Evolutionary conservation across 345 rosid genomes (phyloP), one percentile per base, ranked within the genome.

Genomic region (Linum tenue): DNA sequence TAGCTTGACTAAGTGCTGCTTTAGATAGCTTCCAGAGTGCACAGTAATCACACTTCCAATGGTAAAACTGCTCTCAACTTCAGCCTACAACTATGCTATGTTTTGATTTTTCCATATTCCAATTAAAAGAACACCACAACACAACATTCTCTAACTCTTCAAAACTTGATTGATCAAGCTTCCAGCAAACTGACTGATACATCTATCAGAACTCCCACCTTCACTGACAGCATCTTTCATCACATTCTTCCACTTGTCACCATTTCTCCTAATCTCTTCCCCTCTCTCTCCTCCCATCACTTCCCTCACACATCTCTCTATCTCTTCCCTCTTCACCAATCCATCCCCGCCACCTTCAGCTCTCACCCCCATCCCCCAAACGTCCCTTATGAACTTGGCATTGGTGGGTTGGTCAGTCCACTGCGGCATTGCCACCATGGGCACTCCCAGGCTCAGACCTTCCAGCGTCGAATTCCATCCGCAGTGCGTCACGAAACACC

Each of bases 391-490:
- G 40, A 79, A 74, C 82, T 79, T 76, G 16, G 85, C 81, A 67
- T 84, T 79, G 0, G 74, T 75, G 3, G 80, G 79, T 75, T 84
- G 85, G 67, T 79, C 88, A 43, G 73, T 71, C 76, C 82, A 68
- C 56, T 73, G 76, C 0, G 80, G 75, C 48, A 74, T 43, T 5
- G 70, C 61, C 70, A 81, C 76, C 81, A 81, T 72, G 3, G 82
- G 81, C 68, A 81, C 71, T 3, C 83, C 81, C 0, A 81, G 73
- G 71, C 79, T 76, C 70, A 80, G 1, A 37, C 72, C 83, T 64
- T 83, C 84, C 8, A 78, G 55, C 2, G 73, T 80, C 2, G 84
- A 83, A 69, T 83, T 83, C 84, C 87, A 83, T 39, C 84, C 84
- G 62, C 81, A 72, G 37, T 80, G 87, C 4, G 78, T 80, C 4